These are phyloP conservation scores for Coemansia sp. DNA, from an alignment of 192 early-diverging fungal species.

Conservation along the genomic window DNA sequence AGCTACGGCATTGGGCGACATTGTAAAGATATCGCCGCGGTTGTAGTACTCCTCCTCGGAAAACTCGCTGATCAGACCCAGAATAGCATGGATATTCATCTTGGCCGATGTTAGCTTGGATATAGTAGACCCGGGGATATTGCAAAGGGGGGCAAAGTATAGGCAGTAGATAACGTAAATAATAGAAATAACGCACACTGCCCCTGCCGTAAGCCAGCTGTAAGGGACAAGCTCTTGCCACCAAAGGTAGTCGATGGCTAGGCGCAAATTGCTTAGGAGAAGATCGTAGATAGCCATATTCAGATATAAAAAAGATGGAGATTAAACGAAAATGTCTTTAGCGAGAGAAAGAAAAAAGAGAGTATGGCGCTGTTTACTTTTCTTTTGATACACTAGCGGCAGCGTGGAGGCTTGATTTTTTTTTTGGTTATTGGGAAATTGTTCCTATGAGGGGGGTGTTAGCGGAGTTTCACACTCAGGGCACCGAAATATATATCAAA, in stretches of 20 bases:
- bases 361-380: background rate
- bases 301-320: background rate
- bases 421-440: no score
- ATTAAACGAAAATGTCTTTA: background rate
- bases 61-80: slow-evolving; percentile 15
- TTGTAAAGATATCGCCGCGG: slow-evolving; percentile 40
- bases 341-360: background rate
- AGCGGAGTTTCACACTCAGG: background rate
- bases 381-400: background rate
- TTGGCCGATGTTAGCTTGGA: slow-evolving; percentile 7
- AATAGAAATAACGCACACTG: background rate
- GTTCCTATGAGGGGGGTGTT: no score
- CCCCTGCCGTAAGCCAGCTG: background rate
- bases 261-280: background rate
- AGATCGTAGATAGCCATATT: slow-evolving; percentile 1
- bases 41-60: slow-evolving; percentile 18
- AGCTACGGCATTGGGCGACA: slow-evolving; percentile 27
- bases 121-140: slow-evolving; percentile 14
- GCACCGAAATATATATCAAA: background rate
- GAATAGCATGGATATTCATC: slow-evolving; percentile 1
- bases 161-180: slow-evolving; percentile 16
- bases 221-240: background rate
- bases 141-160: slow-evolving; percentile 20
- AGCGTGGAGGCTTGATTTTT: no score
- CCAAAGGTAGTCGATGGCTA: background rate